Evolutionary conservation across 352 stramenopile species (phyloP), one percentile per base, ranked within the genome.

Genomic region (Phytophthora syringae): DNA sequence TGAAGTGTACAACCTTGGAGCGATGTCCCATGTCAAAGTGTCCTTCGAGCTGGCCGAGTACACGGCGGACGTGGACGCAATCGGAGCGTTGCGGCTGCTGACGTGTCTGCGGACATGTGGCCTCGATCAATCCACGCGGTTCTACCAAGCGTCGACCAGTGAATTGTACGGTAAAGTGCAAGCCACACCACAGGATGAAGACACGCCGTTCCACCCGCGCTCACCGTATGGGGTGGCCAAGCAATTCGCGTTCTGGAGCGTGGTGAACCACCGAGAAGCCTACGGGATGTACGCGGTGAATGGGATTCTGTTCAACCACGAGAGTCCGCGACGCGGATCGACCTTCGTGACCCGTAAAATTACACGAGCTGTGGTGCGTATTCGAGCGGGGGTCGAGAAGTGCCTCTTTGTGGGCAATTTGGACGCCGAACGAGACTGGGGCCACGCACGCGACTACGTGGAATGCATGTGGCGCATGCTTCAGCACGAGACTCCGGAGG

Each of bases 31-130:
- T 75, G 97, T 99, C 44, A 98, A 99, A 69, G 98, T 99, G 27
- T 99, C 97, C 9, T 99, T 99, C 63, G 97, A 99, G 66, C 98
- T 99, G 95, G 95, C 96, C 15, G 97, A 99, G 76, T 99, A 99
- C 86, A 99, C 97, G 37, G 97, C 97, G n/a, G 97, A 99, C 60
- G 97, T 97, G 36, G 97, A 99, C 65, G 98, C 84, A 12, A 56
- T 99, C 11, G 97, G 98, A 51, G 94, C 97, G 18, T 82, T 99
- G 20, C 94, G 97, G 34, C 89, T 99, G 68, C 84, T 99, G 24
- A 98, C 99, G 77, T 97, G 97, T 37, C 97, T 99, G 48, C 95
- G 97, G 39, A 97, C 94, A 3, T 97, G 87, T 59, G 97, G 97
- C 18, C 72, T 97, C 52, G 67, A 80, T 36, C 67, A 75, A 42